These are phyloP conservation scores for Stephania japonica DNA, from an alignment of 164 flowering plant genomes.

Conservation along the genomic window DNA sequence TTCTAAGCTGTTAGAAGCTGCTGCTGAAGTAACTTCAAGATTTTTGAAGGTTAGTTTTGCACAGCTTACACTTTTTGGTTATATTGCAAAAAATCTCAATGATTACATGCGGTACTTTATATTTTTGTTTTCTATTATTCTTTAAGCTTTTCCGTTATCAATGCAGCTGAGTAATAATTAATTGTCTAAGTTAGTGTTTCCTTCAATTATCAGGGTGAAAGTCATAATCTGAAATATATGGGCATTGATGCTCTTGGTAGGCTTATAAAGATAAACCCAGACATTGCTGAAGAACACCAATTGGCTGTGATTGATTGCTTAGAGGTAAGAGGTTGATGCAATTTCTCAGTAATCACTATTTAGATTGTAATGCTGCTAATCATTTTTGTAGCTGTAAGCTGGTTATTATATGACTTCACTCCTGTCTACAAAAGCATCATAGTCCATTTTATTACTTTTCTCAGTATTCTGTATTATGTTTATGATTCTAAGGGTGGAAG, in stretches of 20 bases:
- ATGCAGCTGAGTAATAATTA: not conserved
- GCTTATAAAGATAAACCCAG: slow-evolving; percentile 84
- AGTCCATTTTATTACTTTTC: not conserved
- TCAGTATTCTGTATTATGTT: not conserved
- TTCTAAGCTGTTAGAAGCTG: slow-evolving; percentile 77
- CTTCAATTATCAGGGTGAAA: slow-evolving; percentile 64
- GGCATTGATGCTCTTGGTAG: slow-evolving; percentile 95
- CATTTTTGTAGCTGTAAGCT: not conserved
- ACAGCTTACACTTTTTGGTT: slow-evolving; percentile 2
- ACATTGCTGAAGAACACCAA: slow-evolving; percentile 95
- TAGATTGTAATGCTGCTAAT: not conserved
- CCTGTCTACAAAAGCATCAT: not conserved
- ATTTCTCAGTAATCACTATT: too few relatives aligned
- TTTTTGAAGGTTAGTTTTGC: slow-evolving; percentile 70
- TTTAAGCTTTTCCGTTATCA: too few relatives aligned
- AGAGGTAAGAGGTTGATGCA: slow-evolving; percentile 54
- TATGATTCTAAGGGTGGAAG: not conserved
- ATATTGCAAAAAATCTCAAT: not conserved
- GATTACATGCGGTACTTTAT: not conserved
- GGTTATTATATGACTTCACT: not conserved
- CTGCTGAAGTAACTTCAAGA: slow-evolving; percentile 82
- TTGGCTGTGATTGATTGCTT: slow-evolving; percentile 97
- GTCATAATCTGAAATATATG: slow-evolving; percentile 91
- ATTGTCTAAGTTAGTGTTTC: not conserved
- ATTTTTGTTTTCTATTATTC: not conserved